Base-by-base conservation (phyloP, 1,284 basidiomycete species). In the Baeospora myosura region DNA sequence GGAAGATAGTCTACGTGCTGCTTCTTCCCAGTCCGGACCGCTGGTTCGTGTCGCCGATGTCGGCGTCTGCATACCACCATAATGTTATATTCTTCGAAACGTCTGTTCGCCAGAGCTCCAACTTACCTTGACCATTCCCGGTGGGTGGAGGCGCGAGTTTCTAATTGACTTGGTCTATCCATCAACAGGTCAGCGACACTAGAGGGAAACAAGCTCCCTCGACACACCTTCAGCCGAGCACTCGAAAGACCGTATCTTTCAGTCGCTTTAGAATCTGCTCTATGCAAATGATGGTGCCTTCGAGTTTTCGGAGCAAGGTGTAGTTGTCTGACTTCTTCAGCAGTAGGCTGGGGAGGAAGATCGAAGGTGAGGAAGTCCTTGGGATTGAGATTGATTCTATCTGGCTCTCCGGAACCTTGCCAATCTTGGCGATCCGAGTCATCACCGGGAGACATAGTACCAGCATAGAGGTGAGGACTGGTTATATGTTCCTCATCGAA, bases 341-440 rank as follows among this genome's bases (percentile, higher is more conserved):
- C 18, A 11, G 32, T 30, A n/a, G 52, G 50, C 22, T 52, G 52
- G 1, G 44, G 30, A 2, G 52, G 52, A 12, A 54, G 31, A 7
- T 43, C 45, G 21, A 49, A 54, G 1, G 49, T 29, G 5, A 54
- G 45, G 5, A 52, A 40, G 23, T 51, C 42, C 29, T 45, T 35
- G n/a, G 41, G 40, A 17, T 23, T 32, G 8, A 22, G 20, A 20
- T 26, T 11, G 5, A 12, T 14, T 12, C 16, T 30, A 14, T 42
- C 35, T 12, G 18, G 22, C 20, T 29, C 28, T 3, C 33, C 38
- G 41, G 36, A 14, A 24, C 24, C 34, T 21, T 7, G 26, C 23
- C 14, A 4, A 3, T 34, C 23, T 35, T 40, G 25, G n/a, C 14
- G 20, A n/a, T 34, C 17, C 30, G 6, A 3, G 10, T 1, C 2